Conservation (phyloP, 352 stramenopile genomes). For the Globisporangium orthogonon region DNA sequence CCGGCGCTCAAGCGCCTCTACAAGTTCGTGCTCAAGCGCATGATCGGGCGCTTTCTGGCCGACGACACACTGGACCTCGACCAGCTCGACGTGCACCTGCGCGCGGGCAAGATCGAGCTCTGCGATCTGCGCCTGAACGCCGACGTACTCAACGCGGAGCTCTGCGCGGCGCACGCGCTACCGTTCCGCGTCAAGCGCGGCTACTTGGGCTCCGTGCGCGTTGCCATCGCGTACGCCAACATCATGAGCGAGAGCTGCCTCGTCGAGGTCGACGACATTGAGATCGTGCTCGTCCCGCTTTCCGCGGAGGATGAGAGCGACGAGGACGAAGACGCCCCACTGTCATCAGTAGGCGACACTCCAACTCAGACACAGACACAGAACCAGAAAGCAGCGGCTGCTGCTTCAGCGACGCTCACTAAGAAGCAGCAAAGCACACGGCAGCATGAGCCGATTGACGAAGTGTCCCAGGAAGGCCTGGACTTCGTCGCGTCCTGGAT, state of each 20-base stretch:
- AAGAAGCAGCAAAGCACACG: neutral
- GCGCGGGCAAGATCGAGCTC: constrained; percentile 67
- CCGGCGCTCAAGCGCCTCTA: constrained; percentile 87
- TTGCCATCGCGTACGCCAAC: constrained; percentile 82
- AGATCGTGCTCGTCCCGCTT: constrained; percentile 77
- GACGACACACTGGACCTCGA: constrained; percentile 81
- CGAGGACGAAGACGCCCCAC: constrained; percentile 10
- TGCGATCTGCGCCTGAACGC: constrained; percentile 79
- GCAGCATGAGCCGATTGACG: constrained; percentile 44
- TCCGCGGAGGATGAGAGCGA: constrained; percentile 5
- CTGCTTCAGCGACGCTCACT: neutral
- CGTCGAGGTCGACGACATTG: constrained; percentile 85
- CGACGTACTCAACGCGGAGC: constrained; percentile 70
- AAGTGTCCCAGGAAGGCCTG: constrained; percentile 84
- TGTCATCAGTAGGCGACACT: neutral
- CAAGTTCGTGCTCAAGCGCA: constrained; percentile 89
- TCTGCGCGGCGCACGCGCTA: constrained; percentile 58
- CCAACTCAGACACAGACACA: neutral
- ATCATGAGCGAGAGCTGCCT: constrained; percentile 87
- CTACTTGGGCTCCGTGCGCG: constrained; percentile 78
- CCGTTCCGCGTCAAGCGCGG: constrained; percentile 85
- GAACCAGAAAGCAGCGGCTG: neutral
- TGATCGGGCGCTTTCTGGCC: constrained; percentile 82
- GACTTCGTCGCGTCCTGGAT: constrained; percentile 89
- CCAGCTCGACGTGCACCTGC: constrained; percentile 81